phyloP scores from a whole-genome alignment of 2,329 filamentous ascomycete species.

The Raffaelea deltoideospora region DNA sequence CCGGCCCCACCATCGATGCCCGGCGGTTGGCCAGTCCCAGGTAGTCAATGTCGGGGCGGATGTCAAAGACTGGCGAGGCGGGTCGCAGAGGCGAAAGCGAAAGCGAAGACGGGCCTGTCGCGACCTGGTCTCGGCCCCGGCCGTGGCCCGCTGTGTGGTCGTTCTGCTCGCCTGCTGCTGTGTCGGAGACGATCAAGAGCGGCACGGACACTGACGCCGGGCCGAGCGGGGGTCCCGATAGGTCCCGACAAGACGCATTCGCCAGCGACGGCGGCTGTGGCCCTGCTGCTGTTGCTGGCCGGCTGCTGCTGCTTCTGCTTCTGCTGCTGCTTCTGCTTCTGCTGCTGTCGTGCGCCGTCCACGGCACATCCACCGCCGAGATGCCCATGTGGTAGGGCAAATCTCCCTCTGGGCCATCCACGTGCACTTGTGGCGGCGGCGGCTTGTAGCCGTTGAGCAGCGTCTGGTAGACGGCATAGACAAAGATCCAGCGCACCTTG shows the following conservation, averaged over 20 bases:
- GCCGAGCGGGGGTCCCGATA: too few species aligned
- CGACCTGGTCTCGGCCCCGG: not conserved
- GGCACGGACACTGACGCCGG: not conserved
- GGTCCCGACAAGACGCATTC: too few species aligned
- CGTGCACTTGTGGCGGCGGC: conserved; percentile 45
- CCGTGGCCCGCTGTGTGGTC: not conserved
- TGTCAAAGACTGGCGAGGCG: conserved; percentile 17
- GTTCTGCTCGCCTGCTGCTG: not conserved
- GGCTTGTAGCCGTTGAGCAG: conserved; percentile 45
- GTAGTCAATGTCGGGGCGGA: conserved; percentile 42
- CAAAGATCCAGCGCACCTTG: conserved; percentile 63
- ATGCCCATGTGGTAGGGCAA: conserved; percentile 42
- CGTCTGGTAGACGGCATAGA: conserved; percentile 62
- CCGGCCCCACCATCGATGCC: not conserved
- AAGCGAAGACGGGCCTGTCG: too few species aligned
- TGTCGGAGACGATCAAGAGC: not conserved
- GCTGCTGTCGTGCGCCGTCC: too few species aligned
- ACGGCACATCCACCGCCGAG: conserved; percentile 27
- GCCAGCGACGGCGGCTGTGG: not conserved
- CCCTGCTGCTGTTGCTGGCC: not conserved
- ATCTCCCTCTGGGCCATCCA: too few species aligned
- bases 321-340: not conserved
- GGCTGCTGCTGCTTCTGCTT: not conserved
- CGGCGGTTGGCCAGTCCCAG: conserved; percentile 26
- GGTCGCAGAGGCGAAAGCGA: too few species aligned